Evolutionary conservation across 1,284 basidiomycete genomes (phyloP).

Genomic region (Ceratobasidium sp.): DNA sequence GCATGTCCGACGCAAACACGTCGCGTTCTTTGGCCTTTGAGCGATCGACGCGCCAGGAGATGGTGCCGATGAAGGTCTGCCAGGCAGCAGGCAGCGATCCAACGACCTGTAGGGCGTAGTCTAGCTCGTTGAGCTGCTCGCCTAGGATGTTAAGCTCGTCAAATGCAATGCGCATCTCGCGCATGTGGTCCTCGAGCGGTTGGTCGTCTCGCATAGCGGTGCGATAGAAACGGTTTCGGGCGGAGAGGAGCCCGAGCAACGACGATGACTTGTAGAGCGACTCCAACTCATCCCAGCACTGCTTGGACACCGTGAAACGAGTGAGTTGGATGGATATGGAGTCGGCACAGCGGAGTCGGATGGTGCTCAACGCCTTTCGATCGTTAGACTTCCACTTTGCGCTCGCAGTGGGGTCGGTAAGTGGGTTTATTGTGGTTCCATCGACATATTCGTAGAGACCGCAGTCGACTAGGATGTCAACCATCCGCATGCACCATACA

Average conservation of each 20-base stretch:
- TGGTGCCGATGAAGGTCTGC: constrained; percentile 25
- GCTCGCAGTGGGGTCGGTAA: background rate
- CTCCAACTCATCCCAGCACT: constrained; percentile 18
- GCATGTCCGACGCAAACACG: constrained; percentile 8
- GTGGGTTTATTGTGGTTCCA: background rate
- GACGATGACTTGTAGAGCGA: constrained; percentile 27
- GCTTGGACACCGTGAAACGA: background rate
- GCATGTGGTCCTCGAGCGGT: constrained; percentile 24
- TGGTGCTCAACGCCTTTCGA: constrained; percentile 20
- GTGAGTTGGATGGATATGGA: constrained; percentile 13
- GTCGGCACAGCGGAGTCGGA: constrained; percentile 13
- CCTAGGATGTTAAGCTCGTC: constrained; percentile 13
- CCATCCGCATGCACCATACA: constrained; percentile 24
- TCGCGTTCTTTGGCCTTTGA: background rate
- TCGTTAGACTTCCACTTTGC: constrained; percentile 10
- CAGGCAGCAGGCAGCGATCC: constrained; percentile 14
- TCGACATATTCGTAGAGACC: constrained; percentile 13
- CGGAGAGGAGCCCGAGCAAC: constrained; percentile 9
- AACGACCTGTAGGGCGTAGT: constrained; percentile 20
- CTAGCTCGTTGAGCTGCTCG: constrained; percentile 12
- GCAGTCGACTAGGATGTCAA: constrained; percentile 18
- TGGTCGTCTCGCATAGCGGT: constrained; percentile 11
- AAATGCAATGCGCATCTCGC: constrained; percentile 2
- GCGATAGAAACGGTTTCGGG: constrained; percentile 15
- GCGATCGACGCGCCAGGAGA: constrained; percentile 12